These are phyloP conservation scores for Suillus weaverae DNA, from an alignment of 768 basidiomycete genomes.

Conservation along the genomic window DNA sequence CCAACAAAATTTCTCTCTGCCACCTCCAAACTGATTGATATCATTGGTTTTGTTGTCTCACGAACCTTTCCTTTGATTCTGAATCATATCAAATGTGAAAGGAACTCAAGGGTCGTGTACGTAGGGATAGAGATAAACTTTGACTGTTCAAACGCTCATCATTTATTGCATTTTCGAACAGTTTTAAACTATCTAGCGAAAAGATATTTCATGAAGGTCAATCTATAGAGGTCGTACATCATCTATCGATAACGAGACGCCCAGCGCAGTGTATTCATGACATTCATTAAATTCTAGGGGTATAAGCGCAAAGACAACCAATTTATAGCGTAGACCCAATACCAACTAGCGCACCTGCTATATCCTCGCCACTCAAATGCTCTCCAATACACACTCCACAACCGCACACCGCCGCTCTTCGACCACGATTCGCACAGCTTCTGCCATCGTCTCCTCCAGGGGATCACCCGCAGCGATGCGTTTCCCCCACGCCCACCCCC, in stretches of 20 bases:
- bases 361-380: constrained; percentile 27
- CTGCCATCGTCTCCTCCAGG: constrained; percentile 37
- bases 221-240: neutral
- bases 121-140: neutral
- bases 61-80: neutral
- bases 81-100: neutral
- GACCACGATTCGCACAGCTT: constrained; percentile 56
- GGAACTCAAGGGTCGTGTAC: neutral
- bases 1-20: neutral
- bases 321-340: neutral
- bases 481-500: constrained; percentile 63
- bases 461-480: constrained; percentile 30
- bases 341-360: too few species aligned
- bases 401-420: constrained; percentile 64
- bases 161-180: neutral
- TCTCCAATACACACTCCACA: constrained; percentile 57
- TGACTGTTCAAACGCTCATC: constrained; percentile 9
- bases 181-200: neutral
- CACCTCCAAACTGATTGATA: neutral
- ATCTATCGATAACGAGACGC: neutral
- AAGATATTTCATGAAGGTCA: neutral
- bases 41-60: neutral
- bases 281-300: neutral
- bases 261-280: neutral
- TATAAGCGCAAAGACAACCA: neutral